Percentiles rank a stretch among this genome's conserved stretches.
These are phyloP conservation scores for Coemansia sp. DNA, from an alignment of 192 early-diverging fungal genomes.

Conservation along the genomic window DNA sequence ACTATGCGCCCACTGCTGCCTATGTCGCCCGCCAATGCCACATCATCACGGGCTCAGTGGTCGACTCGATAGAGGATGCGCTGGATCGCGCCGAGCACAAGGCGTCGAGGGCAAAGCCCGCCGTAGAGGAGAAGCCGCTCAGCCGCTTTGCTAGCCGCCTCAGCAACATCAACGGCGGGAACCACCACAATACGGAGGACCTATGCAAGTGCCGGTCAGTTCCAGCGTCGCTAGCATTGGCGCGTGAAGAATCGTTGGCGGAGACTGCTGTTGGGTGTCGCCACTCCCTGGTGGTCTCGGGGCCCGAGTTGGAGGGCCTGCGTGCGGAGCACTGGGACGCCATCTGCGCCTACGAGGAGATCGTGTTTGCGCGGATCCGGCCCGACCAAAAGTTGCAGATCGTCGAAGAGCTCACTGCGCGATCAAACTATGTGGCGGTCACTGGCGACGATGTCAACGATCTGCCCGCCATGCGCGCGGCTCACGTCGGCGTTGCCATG, in stretches of 20 bases:
- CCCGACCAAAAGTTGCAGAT: slow-evolving; percentile 88
- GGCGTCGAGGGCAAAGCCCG: background rate
- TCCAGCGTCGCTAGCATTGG: background rate
- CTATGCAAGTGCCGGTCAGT: background rate
- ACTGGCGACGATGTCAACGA: slow-evolving; percentile 96
- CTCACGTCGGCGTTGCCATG: slow-evolving; percentile 89
- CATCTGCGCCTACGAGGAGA: slow-evolving; percentile 68
- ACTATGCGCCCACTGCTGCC: slow-evolving; percentile 76
- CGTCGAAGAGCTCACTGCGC: slow-evolving; percentile 72
- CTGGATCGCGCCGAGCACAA: slow-evolving; percentile 5
- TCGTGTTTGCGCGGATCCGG: slow-evolving; percentile 87
- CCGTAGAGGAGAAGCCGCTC: background rate
- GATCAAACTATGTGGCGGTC: slow-evolving; percentile 78
- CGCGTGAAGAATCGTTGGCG: slow-evolving; percentile 5
- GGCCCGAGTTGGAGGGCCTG: slow-evolving; percentile 65
- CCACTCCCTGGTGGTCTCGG: slow-evolving; percentile 65
- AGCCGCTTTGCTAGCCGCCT: background rate
- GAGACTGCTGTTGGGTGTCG: slow-evolving; percentile 16
- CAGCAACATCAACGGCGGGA: background rate
- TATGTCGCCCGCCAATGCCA: slow-evolving; percentile 78
- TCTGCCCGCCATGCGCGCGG: slow-evolving; percentile 88
- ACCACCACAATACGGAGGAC: background rate
- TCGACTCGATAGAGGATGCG: slow-evolving; percentile 48
- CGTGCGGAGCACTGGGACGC: slow-evolving; percentile 72
- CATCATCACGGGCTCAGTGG: slow-evolving; percentile 60